Conservation (phyloP, 2,329 filamentous ascomycete genomes). For the Fusarium sp. region DNA sequence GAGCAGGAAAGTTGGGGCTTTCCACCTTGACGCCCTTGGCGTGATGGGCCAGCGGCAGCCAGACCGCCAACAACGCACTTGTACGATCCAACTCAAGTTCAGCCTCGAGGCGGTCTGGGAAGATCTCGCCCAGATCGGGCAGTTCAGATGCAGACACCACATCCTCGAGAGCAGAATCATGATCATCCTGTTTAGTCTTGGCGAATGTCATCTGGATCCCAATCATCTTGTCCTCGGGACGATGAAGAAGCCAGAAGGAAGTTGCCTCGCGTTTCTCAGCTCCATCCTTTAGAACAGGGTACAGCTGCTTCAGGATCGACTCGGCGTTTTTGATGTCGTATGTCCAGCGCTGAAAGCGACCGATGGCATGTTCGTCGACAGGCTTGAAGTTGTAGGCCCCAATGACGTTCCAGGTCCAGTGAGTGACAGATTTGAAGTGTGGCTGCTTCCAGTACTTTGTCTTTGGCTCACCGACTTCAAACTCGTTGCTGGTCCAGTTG, state of each 20-base stretch:
- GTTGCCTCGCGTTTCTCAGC: slow-evolving; percentile 24
- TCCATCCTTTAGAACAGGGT: slow-evolving; percentile 30
- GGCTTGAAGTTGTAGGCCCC: slow-evolving; percentile 31
- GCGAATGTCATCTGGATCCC: slow-evolving; percentile 31
- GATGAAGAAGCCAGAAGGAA: slow-evolving; percentile 35
- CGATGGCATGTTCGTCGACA: slow-evolving; percentile 17
- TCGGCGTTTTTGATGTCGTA: slow-evolving; percentile 20
- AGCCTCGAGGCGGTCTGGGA: slow-evolving; percentile 20
- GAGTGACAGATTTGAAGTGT: slow-evolving; percentile 20
- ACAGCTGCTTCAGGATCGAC: slow-evolving; percentile 27
- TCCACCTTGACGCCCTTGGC: slow-evolving; percentile 16
- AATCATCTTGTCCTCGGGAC: slow-evolving; percentile 26
- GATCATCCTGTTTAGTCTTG: neutral
- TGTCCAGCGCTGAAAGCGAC: slow-evolving; percentile 36
- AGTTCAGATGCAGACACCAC: neutral
- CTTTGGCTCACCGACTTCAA: slow-evolving; percentile 35
- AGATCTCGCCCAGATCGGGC: slow-evolving; percentile 6
- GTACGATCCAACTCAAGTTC: slow-evolving; percentile 18
- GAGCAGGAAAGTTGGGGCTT: slow-evolving; percentile 21
- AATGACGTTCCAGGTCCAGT: slow-evolving; percentile 33
- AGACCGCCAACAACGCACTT: slow-evolving; percentile 24
- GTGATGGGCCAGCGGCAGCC: slow-evolving; percentile 18
- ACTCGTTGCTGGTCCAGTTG: slow-evolving; percentile 37
- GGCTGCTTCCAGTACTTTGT: slow-evolving; percentile 39
- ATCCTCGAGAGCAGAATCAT: neutral